phyloP scores from a whole-genome alignment of 805 yeast genomes.

The Torulaspora microellipsoides region DNA sequence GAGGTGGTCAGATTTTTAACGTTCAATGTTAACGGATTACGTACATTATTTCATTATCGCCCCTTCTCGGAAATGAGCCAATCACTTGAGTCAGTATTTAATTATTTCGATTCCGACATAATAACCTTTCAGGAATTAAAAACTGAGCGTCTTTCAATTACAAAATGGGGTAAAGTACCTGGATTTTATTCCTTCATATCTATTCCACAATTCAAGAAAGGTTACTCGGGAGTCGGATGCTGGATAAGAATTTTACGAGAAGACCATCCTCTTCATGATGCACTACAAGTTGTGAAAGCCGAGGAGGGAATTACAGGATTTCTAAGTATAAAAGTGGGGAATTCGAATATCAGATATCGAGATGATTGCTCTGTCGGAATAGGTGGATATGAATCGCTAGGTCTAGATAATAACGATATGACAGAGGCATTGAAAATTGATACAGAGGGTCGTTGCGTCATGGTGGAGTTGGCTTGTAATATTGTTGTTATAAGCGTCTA shows the following conservation, averaged over 20 bases:
- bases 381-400: conserved; percentile 62
- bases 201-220: conserved; percentile 63
- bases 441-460: conserved; percentile 77
- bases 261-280: conserved; percentile 38
- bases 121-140: conserved; percentile 87
- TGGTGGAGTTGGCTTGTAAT: conserved; percentile 64
- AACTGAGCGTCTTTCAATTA: conserved; percentile 44
- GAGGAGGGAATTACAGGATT: conserved; percentile 91
- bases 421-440: conserved; percentile 49
- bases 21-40: conserved; percentile 81
- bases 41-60: conserved; percentile 73
- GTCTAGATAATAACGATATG: conserved; percentile 33
- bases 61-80: conserved; percentile 65
- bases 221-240: conserved; percentile 90
- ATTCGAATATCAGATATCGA: conserved; percentile 19
- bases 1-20: conserved; percentile 47
- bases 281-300: conserved; percentile 58
- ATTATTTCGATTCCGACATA: conserved; percentile 61
- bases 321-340: conserved; percentile 25
- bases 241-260: conserved; percentile 54
- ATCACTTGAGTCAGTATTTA: conserved; percentile 41
- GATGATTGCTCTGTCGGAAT: conserved; percentile 38
- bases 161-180: conserved; percentile 46
- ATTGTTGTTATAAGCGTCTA: conserved; percentile 63
- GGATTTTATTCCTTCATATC: conserved; percentile 64